Evolutionary conservation across 208 protist species (phyloP), one percentile per base, ranked within the genome.

Genomic region (Acanthamoeba rhysodes): DNA sequence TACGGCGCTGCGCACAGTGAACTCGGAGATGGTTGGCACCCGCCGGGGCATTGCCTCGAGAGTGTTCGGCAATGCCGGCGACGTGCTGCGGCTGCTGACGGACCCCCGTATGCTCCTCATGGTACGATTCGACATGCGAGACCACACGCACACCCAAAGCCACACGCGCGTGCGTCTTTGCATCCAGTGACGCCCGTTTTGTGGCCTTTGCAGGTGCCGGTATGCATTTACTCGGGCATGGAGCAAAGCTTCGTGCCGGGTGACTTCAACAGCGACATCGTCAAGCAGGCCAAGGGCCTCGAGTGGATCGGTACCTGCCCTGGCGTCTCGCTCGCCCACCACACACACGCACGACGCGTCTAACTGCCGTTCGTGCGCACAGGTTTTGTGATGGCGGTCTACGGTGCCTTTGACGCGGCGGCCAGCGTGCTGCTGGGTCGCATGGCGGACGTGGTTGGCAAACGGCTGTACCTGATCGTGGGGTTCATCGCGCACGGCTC

Each of bases 261-360:
- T 12, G 84, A 90, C 84, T 90, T 90, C 57, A 90, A 59, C 34
- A n/a, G 53, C n/a, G 84, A 90, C 53, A 70, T 90, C 24, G 84
- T 90, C n/a, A 90, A 90, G 53, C 55, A 90, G 57, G 48, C 84
- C 84, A 90, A 68, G 57, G 84, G 84, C 14, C 29, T 70, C 16
- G 84, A 90, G 57, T 90, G 84, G 84, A 90, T 90, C 45, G 74
- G 74, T 84, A 32, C 45, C 22, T 7, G 6, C 74, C 37, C 10
- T 37, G 22, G 12, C 10, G 12, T 1, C 29, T 32, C 27, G 5
- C 45, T 45, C 27, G 24, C 12, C 10, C 24, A 34, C 62, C 62
- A 4, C 62, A 37, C 57, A 27, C 24, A 8, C 57, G 18, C 55
- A 18, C 22, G 55, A 8, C 55, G 2, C 55, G 6, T 37, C 20